Percentiles rank a stretch among this genome's conserved stretches.
Evolutionary conservation across 1,284 basidiomycete genomes (phyloP).

Genomic region (Heliocybe sulcata): DNA sequence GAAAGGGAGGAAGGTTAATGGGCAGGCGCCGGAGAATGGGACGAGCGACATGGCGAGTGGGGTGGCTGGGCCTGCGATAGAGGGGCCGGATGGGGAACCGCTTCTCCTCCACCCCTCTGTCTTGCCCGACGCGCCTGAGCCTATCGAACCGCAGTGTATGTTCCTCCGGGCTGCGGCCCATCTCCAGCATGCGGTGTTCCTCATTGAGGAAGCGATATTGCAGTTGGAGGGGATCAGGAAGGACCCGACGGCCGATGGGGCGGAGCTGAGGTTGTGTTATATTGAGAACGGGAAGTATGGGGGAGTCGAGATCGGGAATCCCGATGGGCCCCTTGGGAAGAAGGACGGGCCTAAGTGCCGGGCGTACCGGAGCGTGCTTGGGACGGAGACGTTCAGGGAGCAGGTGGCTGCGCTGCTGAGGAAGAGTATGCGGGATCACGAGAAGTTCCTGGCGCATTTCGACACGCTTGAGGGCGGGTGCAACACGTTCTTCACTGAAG

Average conservation of each 20-base stretch:
- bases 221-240: slow-evolving; percentile 61
- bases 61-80: slow-evolving; percentile 28
- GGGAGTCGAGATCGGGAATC: slow-evolving; percentile 70
- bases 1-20: slow-evolving; percentile 25
- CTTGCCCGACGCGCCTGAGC: slow-evolving; percentile 67
- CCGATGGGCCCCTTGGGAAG: slow-evolving; percentile 64
- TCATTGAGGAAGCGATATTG: slow-evolving; percentile 66
- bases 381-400: slow-evolving; percentile 44
- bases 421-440: slow-evolving; percentile 74
- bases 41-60: slow-evolving; percentile 36
- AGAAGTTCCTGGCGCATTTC: slow-evolving; percentile 74
- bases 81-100: slow-evolving; percentile 44
- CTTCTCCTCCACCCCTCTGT: slow-evolving; percentile 56
- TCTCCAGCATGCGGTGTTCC: slow-evolving; percentile 64
- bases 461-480: slow-evolving; percentile 51
- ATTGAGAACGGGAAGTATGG: slow-evolving; percentile 66
- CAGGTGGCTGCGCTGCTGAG: slow-evolving; percentile 49
- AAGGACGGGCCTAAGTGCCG: slow-evolving; percentile 47
- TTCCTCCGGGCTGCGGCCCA: slow-evolving; percentile 76
- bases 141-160: slow-evolving; percentile 73
- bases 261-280: slow-evolving; percentile 67
- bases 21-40: slow-evolving; percentile 57
- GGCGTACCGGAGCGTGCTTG: slow-evolving; percentile 55
- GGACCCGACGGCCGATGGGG: slow-evolving; percentile 46
- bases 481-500: slow-evolving; percentile 15